A percentile compares a stretch with the other conserved stretches of the same genome.
These are phyloP conservation scores for Buxus sempervirens DNA, from an alignment of 164 flowering plant species.

Conservation along the genomic window DNA sequence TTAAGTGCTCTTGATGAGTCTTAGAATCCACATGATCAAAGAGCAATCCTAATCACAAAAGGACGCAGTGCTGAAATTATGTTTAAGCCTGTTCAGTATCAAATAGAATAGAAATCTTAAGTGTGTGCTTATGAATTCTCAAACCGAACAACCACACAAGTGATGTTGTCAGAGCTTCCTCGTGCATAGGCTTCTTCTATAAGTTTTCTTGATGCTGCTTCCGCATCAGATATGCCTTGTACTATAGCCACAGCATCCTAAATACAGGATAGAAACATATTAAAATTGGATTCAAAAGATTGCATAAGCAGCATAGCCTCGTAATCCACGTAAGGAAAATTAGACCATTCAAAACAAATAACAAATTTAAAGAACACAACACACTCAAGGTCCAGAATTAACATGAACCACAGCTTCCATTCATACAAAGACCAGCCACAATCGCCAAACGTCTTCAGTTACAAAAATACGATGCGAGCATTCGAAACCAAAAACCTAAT, in stretches of 20 bases:
- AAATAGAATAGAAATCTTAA: background rate
- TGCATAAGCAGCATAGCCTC: background rate
- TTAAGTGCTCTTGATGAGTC: background rate
- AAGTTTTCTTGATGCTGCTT: constrained; percentile 62
- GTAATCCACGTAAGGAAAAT: background rate
- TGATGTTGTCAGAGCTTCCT: constrained; percentile 75
- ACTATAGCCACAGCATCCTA: constrained; percentile 74
- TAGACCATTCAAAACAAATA: too few relatives aligned
- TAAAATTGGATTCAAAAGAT: background rate
- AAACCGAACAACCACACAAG: constrained; percentile 68
- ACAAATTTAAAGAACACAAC: too few relatives aligned
- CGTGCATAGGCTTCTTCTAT: constrained; percentile 54
- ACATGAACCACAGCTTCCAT: too few relatives aligned
- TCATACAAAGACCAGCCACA: too few relatives aligned
- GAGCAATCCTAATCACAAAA: background rate
- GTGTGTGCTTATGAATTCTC: constrained; percentile 15
- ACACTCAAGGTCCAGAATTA: too few relatives aligned
- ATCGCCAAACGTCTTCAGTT: too few relatives aligned
- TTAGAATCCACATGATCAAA: background rate
- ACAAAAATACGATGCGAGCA: too few relatives aligned
- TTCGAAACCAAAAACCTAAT: too few relatives aligned
- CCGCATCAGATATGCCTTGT: constrained; percentile 48
- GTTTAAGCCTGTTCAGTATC: background rate
- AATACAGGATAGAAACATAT: constrained; percentile 6
- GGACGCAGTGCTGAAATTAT: too few relatives aligned